These are phyloP conservation scores for Hypoxylon trugodes DNA, from an alignment of 495 filamentous ascomycete genomes.

Conservation along the genomic window DNA sequence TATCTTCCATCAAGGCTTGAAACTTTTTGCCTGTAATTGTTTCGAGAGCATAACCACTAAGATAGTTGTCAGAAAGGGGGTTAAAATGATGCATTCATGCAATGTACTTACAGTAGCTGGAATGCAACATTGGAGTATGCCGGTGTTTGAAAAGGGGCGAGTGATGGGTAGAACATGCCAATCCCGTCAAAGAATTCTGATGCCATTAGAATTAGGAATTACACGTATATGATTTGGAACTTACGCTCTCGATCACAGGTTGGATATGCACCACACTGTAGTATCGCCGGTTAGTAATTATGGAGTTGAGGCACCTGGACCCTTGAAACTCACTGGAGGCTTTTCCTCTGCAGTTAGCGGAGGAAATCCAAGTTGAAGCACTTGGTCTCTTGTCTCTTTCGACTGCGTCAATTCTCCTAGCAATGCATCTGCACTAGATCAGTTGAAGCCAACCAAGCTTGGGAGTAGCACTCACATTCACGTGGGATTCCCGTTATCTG, in stretches of 20 bases:
- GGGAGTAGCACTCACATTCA: slow-evolving; percentile 44
- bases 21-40: slow-evolving; percentile 49
- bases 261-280: slow-evolving; percentile 50
- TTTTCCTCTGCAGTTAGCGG: slow-evolving; percentile 53
- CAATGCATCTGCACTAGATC: slow-evolving; percentile 49
- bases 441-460: neutral
- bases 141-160: slow-evolving; percentile 47
- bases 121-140: slow-evolving; percentile 55
- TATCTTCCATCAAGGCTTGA: slow-evolving; percentile 50
- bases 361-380: slow-evolving; percentile 49
- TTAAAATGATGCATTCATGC: neutral
- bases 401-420: slow-evolving; percentile 53
- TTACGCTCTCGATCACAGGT: slow-evolving; percentile 49
- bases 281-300: slow-evolving; percentile 2
- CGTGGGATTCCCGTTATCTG: slow-evolving; percentile 62
- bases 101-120: slow-evolving; percentile 46
- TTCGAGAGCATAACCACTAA: slow-evolving; percentile 53
- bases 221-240: slow-evolving; percentile 3
- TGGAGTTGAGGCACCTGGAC: too few relatives aligned
- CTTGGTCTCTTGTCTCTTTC: slow-evolving; percentile 37
- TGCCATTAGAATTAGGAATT: neutral
- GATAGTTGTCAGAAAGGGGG: neutral
- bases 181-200: slow-evolving; percentile 53
- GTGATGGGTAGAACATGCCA: slow-evolving; percentile 47
- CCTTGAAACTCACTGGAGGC: slow-evolving; percentile 48